Conservation (phyloP, 176 grass and related monocot species). For the Bonia amplexicaulis region DNA sequence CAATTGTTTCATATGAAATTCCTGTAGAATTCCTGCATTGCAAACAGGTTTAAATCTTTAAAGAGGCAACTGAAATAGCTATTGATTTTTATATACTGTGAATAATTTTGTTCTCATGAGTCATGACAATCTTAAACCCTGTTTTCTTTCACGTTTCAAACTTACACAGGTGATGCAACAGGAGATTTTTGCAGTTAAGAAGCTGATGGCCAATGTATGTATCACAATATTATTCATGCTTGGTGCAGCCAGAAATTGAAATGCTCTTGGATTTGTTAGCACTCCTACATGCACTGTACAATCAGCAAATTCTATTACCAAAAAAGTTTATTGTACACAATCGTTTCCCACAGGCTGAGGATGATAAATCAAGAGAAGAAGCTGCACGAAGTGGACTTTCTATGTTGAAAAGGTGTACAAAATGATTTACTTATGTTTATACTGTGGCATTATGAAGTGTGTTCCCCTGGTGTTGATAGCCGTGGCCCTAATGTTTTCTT, state of each 20-base stretch:
- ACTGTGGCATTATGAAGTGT: neutral
- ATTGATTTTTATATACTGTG: no score
- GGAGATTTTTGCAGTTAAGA: neutral
- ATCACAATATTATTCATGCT: neutral
- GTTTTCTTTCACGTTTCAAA: no score
- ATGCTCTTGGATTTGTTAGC: neutral
- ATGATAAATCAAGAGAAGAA: neutral
- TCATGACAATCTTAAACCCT: no score
- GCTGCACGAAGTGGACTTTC: neutral
- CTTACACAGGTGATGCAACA: neutral
- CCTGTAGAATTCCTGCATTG: no score
- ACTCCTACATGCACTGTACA: neutral
- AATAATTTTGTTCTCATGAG: no score
- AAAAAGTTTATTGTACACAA: neutral
- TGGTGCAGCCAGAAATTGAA: neutral
- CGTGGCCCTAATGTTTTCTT: neutral
- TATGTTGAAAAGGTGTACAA: neutral
- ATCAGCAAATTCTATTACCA: neutral
- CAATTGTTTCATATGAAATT: no score
- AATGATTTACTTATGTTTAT: conserved; percentile 3
- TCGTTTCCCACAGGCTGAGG: conserved; percentile 9
- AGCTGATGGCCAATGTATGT: neutral
- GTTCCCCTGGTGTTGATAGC: neutral
- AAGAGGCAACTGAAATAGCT: no score
- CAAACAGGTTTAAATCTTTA: no score